These are phyloP conservation scores for Trypanosoma avium DNA, from an alignment of 208 protist species.

Conservation along the genomic window DNA sequence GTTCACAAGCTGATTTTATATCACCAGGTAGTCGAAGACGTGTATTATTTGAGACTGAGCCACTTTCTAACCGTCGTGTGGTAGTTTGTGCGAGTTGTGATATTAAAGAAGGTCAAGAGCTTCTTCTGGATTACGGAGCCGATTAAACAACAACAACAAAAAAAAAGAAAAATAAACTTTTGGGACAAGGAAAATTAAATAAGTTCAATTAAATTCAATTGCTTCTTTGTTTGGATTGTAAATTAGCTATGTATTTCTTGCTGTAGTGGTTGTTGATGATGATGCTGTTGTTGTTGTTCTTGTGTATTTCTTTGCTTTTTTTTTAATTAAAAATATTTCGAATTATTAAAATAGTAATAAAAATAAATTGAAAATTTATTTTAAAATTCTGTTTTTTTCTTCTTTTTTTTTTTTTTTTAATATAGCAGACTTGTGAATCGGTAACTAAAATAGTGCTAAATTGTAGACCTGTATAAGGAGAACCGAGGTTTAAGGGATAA, in stretches of 20 bases:
- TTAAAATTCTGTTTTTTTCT: neutral
- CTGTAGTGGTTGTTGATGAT: too few species aligned
- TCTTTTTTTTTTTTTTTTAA: neutral
- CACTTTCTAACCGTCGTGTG: constrained; percentile 51
- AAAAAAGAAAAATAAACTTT: constrained; percentile 6
- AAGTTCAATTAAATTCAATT: too few species aligned
- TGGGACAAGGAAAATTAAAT: too few species aligned
- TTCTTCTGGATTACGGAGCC: constrained; percentile 50
- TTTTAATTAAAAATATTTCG: too few species aligned
- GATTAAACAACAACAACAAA: neutral
- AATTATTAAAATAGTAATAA: too few species aligned
- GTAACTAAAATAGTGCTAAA: neutral
- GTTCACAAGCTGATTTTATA: constrained; percentile 72
- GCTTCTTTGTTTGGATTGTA: too few species aligned
- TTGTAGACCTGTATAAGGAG: too few species aligned
- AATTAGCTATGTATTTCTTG: too few species aligned
- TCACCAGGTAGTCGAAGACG: constrained; percentile 52
- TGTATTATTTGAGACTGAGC: constrained; percentile 53
- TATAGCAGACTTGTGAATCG: neutral
- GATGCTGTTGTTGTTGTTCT: too few species aligned
- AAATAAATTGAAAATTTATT: too few species aligned
- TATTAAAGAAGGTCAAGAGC: constrained; percentile 63
- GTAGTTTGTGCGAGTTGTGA: constrained; percentile 71
- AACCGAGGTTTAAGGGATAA: too few species aligned
- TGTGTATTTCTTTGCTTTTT: too few species aligned